A percentile compares a stretch with the other conserved stretches of the same genome.
Conservation (phyloP, 192 early-diverging fungal genomes). For the Paraglomus occultum region DNA sequence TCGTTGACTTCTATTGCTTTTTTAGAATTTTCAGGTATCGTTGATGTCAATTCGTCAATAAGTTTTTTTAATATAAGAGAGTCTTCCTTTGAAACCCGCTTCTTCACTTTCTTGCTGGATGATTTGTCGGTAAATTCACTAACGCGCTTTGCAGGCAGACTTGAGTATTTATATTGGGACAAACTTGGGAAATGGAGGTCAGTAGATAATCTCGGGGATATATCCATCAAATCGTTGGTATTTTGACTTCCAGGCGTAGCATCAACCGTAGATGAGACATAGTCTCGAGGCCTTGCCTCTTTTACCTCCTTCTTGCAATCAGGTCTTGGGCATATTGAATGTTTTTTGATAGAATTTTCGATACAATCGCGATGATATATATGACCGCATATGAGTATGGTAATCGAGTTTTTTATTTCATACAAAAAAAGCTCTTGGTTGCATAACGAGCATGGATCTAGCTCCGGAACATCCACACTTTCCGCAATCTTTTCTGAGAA, state of each 20-base stretch:
- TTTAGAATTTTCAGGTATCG: not conserved
- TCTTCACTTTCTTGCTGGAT: constrained; percentile 9
- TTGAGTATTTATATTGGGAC: too few relatives aligned
- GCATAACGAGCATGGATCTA: constrained; percentile 19
- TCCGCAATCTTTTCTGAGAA: constrained; percentile 6
- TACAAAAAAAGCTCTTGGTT: constrained; percentile 23
- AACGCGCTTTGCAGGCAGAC: not conserved
- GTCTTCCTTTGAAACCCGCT: not conserved
- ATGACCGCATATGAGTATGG: constrained; percentile 11
- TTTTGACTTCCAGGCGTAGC: constrained; percentile 4
- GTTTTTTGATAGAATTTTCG: constrained; percentile 21
- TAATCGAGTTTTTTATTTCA: constrained; percentile 15
- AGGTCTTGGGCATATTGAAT: constrained; percentile 26
- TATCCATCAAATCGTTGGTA: not conserved
- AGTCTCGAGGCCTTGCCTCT: too few relatives aligned
- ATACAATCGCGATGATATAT: constrained; percentile 14
- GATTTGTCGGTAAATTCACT: not conserved
- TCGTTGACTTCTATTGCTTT: constrained; percentile 4
- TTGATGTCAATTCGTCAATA: constrained; percentile 5
- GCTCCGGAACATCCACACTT: not conserved
- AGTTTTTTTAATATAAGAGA: constrained; percentile 8
- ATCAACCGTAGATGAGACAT: constrained; percentile 12
- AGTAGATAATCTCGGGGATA: not conserved
- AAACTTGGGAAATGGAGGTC: not conserved
- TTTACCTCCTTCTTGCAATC: constrained; percentile 21